Evolutionary conservation across 495 filamentous ascomycete species (phyloP), one percentile per base, ranked within the genome.

Genomic region (Lasiosphaeris hirsuta): DNA sequence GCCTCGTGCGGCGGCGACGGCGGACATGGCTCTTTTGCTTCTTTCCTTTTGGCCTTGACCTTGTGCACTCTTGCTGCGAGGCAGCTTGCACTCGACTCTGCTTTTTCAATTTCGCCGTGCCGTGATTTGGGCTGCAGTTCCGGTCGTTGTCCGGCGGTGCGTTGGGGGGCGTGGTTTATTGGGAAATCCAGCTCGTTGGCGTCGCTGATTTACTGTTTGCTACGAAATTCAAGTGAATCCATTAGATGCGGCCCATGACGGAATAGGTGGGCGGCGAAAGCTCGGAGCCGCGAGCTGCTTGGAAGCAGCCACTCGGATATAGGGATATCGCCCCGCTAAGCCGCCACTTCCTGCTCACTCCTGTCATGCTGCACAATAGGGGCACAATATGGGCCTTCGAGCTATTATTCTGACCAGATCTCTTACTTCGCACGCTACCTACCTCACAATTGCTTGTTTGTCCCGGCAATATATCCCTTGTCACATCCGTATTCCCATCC

Each of bases 1-100:
- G 53, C 83, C 84, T 60, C 80, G 79, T 40, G 84, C 65, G 36
- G 77, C 73, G 35, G 83, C 59, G 38, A 72, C 62, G 49, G 73
- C 56, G 56, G 79, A 79, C 79, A 83, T 80, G 30, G 6, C 51
- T 42, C 41, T 36, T 52, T 14, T 35, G 23, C 35, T 36, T 40
- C 46, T 6, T 13, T 42, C 19, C 42, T 13, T 41, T 41, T 11
- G n/a, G n/a, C n/a, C n/a, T n/a, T n/a, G n/a, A n/a, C n/a, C n/a
- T n/a, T n/a, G n/a, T 41, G 39, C 39, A 1, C 14, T 41, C 11
- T 7, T 41, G 39, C 23, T 30, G 23, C 23, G 23, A 2, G 5
- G 23, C 23, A 30, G 23, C 5, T 30, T 5, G 23, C 23, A 30
- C 23, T 30, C 23, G 23, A 30, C 23, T 30, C 23, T 30, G 23